Evolutionary conservation across 2,329 filamentous ascomycete genomes (phyloP).

Genomic region (Ophiostoma tasmaniense): DNA sequence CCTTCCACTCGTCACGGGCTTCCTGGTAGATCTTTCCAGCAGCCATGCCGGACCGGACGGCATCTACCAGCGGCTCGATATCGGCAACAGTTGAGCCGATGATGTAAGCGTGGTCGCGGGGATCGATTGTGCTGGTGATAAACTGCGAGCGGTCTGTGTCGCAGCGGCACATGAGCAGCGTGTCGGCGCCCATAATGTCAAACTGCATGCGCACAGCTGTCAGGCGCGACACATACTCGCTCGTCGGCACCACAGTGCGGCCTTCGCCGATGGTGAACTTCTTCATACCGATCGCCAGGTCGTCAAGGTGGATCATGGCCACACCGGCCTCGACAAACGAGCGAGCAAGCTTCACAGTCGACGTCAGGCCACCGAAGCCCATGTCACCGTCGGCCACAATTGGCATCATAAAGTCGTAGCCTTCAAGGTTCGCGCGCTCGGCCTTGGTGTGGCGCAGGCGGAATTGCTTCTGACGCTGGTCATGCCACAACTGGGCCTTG

Average conservation of each 20-base stretch:
- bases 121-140: conserved; percentile 32
- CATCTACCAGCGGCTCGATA: conserved; percentile 25
- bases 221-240: conserved; percentile 31
- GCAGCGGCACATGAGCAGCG: conserved; percentile 32
- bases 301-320: conserved; percentile 36
- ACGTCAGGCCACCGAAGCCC: conserved; percentile 35
- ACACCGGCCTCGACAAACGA: conserved; percentile 36
- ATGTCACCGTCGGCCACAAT: conserved; percentile 36
- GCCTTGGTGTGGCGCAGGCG: conserved; percentile 27
- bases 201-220: conserved; percentile 32
- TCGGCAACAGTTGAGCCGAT: conserved; percentile 29
- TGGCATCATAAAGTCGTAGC: conserved; percentile 33
- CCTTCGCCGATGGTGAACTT: conserved; percentile 36
- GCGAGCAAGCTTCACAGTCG: conserved; percentile 33
- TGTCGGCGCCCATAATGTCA: conserved; percentile 34
- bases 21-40: conserved; percentile 18
- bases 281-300: conserved; percentile 36
- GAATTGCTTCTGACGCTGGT: conserved; percentile 33
- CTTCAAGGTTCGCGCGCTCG: conserved; percentile 28
- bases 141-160: conserved; percentile 33
- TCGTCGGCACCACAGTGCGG: conserved; percentile 32
- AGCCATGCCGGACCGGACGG: conserved; percentile 22
- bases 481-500: conserved; percentile 33
- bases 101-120: conserved; percentile 33
- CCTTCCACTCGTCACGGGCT: conserved; percentile 19